Base-by-base conservation (phyloP, 306 rosid genomes). In the Abrus precatorius region DNA sequence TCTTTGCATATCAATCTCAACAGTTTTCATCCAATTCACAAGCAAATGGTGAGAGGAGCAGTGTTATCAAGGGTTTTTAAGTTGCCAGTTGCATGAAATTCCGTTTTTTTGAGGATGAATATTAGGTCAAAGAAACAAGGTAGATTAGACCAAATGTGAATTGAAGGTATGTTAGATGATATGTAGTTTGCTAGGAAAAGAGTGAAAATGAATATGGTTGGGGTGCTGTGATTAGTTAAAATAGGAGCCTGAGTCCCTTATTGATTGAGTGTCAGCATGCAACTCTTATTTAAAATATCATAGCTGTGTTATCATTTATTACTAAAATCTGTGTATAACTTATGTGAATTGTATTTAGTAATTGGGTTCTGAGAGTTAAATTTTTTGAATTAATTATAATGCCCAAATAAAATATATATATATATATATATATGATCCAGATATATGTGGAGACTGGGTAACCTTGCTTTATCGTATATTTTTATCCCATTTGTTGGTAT, bases 81-180 rank as follows among this genome's bases (percentile, higher is more conserved):
- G 68, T 63, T 43, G 34, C 64, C 6, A 79, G 57, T 44, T 63
- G 55, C 14, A 47, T 84, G 60, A 54, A 56, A 40, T 57, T 20
- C 11, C 59, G 49, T 32, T 28, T 6, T 49, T 27, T 75, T 38
- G 45, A 72, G 55, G 38, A 41, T 61, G 49, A 5, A 3, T 5
- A 48, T 50, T 70, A 50, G 59, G 29, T 45, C 67, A 45, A 38
- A 44, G 79, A 80, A 80, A 53, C 67, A 38, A 65, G 64, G 20
- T 20, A 20, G 20, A 20, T 10, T 64, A 41, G 53, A 49, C 49
- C 10, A 33, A 48, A 13, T 32, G 5, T 67, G 78, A 56, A 28
- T 34, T 71, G 47, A 48, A 66, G 57, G 14, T 10, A 29, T 66
- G 55, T 49, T 61, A 34, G n/a, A 75, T 55, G 72, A 53, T 64